Percentiles rank a stretch among this genome's conserved stretches.
phyloP scores from a whole-genome alignment of 1,284 basidiomycete genomes.

The Marasmius oreades region DNA sequence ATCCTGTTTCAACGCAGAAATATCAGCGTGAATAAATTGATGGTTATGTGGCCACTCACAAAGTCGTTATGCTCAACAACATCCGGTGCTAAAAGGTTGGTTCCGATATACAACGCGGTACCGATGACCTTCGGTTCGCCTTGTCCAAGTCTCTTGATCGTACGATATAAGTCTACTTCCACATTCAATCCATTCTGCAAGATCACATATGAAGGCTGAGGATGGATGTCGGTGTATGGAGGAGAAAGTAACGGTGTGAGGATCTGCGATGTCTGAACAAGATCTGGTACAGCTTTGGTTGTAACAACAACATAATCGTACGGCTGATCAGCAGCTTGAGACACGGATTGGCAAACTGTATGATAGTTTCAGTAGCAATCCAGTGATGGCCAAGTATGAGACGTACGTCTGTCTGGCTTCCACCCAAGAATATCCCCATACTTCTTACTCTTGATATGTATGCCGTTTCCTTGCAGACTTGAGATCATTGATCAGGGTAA shows the following conservation, averaged over 20 bases:
- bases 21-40: conserved; percentile 4
- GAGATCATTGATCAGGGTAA: not conserved
- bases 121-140: conserved; percentile 19
- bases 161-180: conserved; percentile 62
- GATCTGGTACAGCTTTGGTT: conserved; percentile 51
- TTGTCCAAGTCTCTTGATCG: conserved; percentile 39
- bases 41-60: not conserved
- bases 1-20: conserved; percentile 23
- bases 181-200: conserved; percentile 79
- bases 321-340: conserved; percentile 13
- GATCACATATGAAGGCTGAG: conserved; percentile 62
- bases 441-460: conserved; percentile 15
- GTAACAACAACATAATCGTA: conserved; percentile 15
- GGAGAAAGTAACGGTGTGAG: conserved; percentile 55
- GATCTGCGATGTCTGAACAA: conserved; percentile 52
- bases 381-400: not conserved
- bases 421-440: conserved; percentile 15
- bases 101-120: conserved; percentile 13
- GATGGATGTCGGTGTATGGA: conserved; percentile 42
- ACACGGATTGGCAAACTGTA: conserved; percentile 13
- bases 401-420: conserved; percentile 16
- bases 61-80: conserved; percentile 13
- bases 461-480: conserved; percentile 12
- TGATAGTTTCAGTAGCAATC: not conserved
- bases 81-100: conserved; percentile 14